Percentiles rank a stretch among this genome's conserved stretches.
phyloP scores from a whole-genome alignment of 345 rosid species.

The Lenwebbia sp. region DNA sequence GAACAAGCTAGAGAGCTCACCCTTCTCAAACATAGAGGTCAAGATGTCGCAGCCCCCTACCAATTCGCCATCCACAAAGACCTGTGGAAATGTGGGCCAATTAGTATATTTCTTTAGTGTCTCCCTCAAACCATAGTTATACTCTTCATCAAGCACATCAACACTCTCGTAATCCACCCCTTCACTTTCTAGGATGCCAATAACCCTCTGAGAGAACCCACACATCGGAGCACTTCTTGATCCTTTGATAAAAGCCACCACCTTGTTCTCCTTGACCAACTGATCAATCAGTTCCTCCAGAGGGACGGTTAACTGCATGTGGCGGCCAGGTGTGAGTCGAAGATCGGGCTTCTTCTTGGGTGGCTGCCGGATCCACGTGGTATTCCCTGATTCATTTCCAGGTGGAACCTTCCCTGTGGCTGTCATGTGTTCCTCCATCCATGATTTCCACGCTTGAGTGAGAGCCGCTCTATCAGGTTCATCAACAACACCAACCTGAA shows the following conservation, averaged over 20 bases:
- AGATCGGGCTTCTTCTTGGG: conserved; percentile 70
- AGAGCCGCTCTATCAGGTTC: conserved; percentile 60
- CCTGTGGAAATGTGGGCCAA: conserved; percentile 91
- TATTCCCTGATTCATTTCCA: conserved; percentile 82
- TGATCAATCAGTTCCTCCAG: conserved; percentile 55
- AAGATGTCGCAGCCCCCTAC: conserved; percentile 85
- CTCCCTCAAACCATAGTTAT: conserved; percentile 68
- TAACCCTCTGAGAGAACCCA: conserved; percentile 86
- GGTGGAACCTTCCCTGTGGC: conserved; percentile 76
- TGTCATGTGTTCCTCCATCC: conserved; percentile 91
- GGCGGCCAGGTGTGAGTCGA: conserved; percentile 84
- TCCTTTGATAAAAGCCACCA: conserved; percentile 89
- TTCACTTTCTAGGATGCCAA: conserved; percentile 69
- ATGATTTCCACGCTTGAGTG: conserved; percentile 89
- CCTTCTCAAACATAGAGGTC: conserved; percentile 69
- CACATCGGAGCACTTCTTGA: conserved; percentile 82
- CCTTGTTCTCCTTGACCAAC: conserved; percentile 80
- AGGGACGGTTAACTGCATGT: conserved; percentile 67
- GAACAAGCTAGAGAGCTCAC: conserved; percentile 54
- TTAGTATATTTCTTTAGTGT: conserved; percentile 75
- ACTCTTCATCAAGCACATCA: conserved; percentile 86
- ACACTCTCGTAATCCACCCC: conserved; percentile 80
- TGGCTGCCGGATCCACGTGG: conserved; percentile 57
- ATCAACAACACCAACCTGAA: conserved; percentile 60
- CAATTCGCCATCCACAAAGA: conserved; percentile 72